phyloP scores from a whole-genome alignment of 176 grass and related monocot genomes.

The Eleusine coracana region DNA sequence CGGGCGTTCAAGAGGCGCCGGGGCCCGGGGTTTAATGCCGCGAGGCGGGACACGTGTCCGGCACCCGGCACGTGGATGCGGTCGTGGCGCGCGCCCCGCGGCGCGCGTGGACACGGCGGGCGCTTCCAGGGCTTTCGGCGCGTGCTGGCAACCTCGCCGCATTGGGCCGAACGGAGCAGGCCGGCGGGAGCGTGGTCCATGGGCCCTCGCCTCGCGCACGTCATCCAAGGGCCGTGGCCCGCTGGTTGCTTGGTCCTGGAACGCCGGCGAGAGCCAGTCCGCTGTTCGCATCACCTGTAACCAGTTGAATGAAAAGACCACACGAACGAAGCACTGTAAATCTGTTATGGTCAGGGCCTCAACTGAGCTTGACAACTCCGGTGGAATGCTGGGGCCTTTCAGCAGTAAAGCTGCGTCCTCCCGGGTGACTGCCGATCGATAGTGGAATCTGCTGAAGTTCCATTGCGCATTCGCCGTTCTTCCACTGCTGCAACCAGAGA shows the following conservation, averaged over 20 bases:
- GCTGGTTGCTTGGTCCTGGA: background rate
- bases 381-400: background rate
- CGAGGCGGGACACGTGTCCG: conserved; percentile 15
- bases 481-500: background rate
- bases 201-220: background rate
- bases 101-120: background rate
- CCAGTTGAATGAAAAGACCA: no score
- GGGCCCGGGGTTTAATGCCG: conserved; percentile 11
- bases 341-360: no score
- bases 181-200: background rate
- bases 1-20: background rate
- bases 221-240: no score
- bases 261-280: no score
- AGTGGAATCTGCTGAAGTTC: background rate
- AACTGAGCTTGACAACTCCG: background rate
- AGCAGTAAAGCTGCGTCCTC: background rate
- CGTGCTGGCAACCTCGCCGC: background rate
- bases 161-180: background rate
- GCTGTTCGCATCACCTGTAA: no score
- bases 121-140: background rate
- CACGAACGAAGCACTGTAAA: no score
- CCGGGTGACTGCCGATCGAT: background rate
- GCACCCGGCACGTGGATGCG: background rate
- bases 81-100: conserved; percentile 27
- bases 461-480: background rate